Conservation (phyloP, 768 basidiomycete genomes). For the Boletus rex-veris region DNA sequence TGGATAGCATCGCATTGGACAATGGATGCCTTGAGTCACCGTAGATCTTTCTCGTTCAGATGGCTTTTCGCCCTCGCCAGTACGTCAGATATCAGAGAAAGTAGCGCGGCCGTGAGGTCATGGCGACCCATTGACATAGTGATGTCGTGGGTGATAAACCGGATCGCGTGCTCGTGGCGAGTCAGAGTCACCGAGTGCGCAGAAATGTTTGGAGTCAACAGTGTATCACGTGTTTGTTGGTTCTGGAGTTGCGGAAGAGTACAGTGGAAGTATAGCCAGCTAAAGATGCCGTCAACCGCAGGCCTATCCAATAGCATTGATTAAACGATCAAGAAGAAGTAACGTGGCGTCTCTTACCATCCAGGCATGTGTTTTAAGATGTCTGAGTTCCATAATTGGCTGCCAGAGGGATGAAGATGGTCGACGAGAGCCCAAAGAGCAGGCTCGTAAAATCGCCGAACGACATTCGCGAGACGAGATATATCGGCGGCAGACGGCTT, state of each 20-base stretch:
- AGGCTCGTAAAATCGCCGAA: conserved; percentile 42
- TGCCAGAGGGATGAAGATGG: conserved; percentile 41
- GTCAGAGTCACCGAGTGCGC: conserved; percentile 18
- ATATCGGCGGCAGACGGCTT: conserved; percentile 37
- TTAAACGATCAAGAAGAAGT: neutral
- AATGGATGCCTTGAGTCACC: conserved; percentile 42
- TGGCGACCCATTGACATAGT: conserved; percentile 15
- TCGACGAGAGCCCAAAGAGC: conserved; percentile 43
- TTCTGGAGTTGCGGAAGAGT: conserved; percentile 20
- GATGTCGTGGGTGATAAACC: conserved; percentile 38
- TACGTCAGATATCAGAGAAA: conserved; percentile 41
- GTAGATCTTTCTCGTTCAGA: conserved; percentile 32
- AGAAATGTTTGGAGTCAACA: conserved; percentile 37
- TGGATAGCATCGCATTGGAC: conserved; percentile 32
- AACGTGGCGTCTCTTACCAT: conserved; percentile 24
- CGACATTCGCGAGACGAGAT: conserved; percentile 35
- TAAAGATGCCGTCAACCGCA: conserved; percentile 33
- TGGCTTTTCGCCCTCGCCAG: conserved; percentile 25
- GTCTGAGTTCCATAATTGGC: conserved; percentile 40
- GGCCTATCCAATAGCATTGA: conserved; percentile 8
- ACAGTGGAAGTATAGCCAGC: conserved; percentile 42
- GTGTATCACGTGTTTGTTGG: conserved; percentile 24
- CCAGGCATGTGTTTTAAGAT: conserved; percentile 12
- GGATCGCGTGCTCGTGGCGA: conserved; percentile 36
- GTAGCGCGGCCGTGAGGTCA: conserved; percentile 28